Percentiles rank a stretch among this genome's conserved stretches.
Evolutionary conservation across 306 rosid genomes (phyloP).

Genomic region (Cicer judaicum): DNA sequence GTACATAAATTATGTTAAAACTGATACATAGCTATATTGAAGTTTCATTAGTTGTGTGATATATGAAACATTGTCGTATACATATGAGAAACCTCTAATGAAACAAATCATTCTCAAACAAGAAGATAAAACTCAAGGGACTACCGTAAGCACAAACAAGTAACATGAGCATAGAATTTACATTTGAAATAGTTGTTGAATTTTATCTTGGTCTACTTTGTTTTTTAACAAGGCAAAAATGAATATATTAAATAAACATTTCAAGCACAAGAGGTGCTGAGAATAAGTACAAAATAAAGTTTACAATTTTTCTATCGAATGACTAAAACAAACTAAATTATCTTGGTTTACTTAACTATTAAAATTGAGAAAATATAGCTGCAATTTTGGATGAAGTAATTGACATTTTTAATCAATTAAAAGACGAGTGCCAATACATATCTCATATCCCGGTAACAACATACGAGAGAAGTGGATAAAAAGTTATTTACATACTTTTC

Average conservation of each 20-base stretch:
- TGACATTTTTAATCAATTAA: slow-evolving; percentile 1
- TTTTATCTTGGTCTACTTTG: not conserved
- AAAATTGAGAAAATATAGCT: too few relatives aligned
- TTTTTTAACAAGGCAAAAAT: too few relatives aligned
- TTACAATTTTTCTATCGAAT: too few relatives aligned
- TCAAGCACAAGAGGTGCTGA: too few relatives aligned
- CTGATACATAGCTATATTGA: not conserved
- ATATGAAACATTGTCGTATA: not conserved
- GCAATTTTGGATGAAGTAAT: not conserved
- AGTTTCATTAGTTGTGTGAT: not conserved
- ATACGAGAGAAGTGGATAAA: not conserved
- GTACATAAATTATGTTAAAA: not conserved
- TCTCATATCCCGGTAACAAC: not conserved
- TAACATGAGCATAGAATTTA: not conserved
- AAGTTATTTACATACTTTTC: not conserved
- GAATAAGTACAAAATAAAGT: too few relatives aligned
- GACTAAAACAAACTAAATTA: too few relatives aligned
- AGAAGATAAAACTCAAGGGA: not conserved
- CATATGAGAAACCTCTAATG: not conserved
- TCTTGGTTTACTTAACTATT: too few relatives aligned
- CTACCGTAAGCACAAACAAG: not conserved
- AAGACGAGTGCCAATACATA: not conserved
- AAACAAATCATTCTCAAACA: not conserved
- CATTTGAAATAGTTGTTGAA: not conserved
- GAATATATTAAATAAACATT: too few relatives aligned